Evolutionary conservation across 768 basidiomycete genomes (phyloP).

Genomic region (Cubamyces lactineus): DNA sequence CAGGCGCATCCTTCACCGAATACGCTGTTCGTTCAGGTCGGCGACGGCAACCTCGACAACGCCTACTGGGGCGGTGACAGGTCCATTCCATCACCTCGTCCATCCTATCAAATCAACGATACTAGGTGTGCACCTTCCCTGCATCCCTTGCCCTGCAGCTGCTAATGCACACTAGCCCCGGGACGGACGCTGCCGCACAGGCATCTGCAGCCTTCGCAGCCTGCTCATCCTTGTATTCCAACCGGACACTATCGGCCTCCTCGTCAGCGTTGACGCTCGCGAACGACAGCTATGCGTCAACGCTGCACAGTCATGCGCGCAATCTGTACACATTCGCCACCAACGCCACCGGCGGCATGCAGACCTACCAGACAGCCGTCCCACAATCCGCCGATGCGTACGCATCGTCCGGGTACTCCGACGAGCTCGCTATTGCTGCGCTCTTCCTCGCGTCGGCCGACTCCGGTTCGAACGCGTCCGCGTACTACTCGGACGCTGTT

Average conservation of each 20-base stretch:
- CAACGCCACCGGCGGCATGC: constrained; percentile 61
- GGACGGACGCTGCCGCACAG: constrained; percentile 87
- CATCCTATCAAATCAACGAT: constrained; percentile 77
- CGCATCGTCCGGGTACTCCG: constrained; percentile 68
- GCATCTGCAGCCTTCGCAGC: constrained; percentile 88
- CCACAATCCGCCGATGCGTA: constrained; percentile 68
- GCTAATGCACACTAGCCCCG: constrained; percentile 50
- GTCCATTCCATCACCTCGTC: constrained; percentile 72
- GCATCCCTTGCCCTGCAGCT: background rate
- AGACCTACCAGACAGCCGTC: constrained; percentile 70
- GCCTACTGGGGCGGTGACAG: constrained; percentile 91
- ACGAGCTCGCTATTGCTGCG: constrained; percentile 77
- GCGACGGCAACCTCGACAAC: constrained; percentile 68
- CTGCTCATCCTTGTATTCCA: constrained; percentile 80
- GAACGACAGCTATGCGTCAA: constrained; percentile 72
- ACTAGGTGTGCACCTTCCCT: constrained; percentile 45
- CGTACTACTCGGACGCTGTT: constrained; percentile 41
- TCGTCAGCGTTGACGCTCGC: constrained; percentile 63
- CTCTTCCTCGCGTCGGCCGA: constrained; percentile 74
- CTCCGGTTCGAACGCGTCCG: constrained; percentile 57
- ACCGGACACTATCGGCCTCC: constrained; percentile 56
- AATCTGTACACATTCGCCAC: constrained; percentile 78
- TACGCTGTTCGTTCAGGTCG: constrained; percentile 80
- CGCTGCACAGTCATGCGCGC: constrained; percentile 73
- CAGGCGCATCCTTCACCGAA: constrained; percentile 80